Evolutionary conservation across 495 filamentous ascomycete genomes (phyloP).

Genomic region (Tuber magnatum): DNA sequence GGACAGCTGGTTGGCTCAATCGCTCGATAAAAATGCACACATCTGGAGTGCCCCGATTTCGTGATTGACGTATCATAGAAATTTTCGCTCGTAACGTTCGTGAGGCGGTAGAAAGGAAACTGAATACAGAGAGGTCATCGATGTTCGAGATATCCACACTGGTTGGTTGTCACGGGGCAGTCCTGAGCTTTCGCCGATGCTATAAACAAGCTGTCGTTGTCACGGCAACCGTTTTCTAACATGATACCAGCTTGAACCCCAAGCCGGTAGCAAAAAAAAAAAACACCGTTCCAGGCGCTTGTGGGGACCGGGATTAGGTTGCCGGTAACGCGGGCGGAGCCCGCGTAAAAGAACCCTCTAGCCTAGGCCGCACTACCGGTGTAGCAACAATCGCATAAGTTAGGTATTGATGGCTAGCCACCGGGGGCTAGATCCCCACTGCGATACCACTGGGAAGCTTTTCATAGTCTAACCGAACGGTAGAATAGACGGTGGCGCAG

Average conservation of each 20-base stretch:
- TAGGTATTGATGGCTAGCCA: neutral
- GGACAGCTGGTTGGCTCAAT: neutral
- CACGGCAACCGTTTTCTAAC: neutral
- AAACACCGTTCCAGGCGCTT: too few relatives aligned
- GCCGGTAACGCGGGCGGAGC: neutral
- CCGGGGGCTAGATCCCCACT: neutral
- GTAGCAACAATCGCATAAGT: neutral
- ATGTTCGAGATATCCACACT: neutral
- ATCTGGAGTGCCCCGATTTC: neutral
- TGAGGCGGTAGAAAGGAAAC: neutral
- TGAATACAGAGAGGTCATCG: neutral
- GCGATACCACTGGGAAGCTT: neutral
- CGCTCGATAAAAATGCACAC: neutral
- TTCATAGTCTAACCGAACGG: neutral
- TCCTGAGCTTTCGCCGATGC: neutral
- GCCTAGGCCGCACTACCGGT: neutral
- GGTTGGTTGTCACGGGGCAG: neutral
- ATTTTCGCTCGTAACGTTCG: neutral
- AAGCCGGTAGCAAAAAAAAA: too few relatives aligned
- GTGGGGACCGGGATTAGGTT: too few relatives aligned
- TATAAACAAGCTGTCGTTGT: neutral
- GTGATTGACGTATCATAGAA: neutral
- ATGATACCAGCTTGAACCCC: neutral
- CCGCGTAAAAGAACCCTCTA: too few relatives aligned
- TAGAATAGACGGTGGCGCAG: neutral